Base-by-base conservation (phyloP, 768 basidiomycete genomes). In the Podaxis sp. region DNA sequence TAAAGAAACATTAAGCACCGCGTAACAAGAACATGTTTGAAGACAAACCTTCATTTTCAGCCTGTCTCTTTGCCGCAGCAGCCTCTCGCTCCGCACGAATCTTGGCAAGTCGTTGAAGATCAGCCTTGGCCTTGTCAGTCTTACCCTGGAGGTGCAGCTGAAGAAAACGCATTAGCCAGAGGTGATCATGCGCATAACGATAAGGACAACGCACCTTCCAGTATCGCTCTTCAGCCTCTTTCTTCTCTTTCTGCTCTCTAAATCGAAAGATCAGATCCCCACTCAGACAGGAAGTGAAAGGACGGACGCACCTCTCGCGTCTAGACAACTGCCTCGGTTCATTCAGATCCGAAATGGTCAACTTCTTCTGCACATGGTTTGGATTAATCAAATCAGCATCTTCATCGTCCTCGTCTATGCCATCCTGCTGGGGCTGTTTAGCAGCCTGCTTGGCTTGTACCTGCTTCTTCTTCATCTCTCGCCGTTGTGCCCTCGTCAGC, bases 171-270 rank as follows among this genome's bases (percentile, higher is more conserved):
- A 19, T 47, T 54, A 63, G 1, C 33, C 60, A 58, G 43, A 36
- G 43, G 4, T 8, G 40, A 57, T 22, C 22, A 69, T 40, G 25
- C 15, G 40, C 12, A 17, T 17, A 15, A 25, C 15, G 6, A 17
- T 19, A 13, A 25, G 12, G 6, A 38, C 12, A 11, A 65, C 78
- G 1, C 43, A 91, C 90, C 84, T 96, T 93, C 88, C 88, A 88
- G 73, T 96, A 96, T 25, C 83, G 79, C 27, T 94, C 93, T 71
- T 92, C 85, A 1, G 94, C 92, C 1, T 94, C 94, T 68, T 90
- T 83, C 78, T 94, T 95, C 75, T 96, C 94, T 71, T 95, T 94
- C 70, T 87, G 88, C 71, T 97, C 96, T 66, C 95, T 95, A 64
- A 8, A 40, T 50, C n/a, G 13, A 33, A 27, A 53, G 12, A 57